These are phyloP conservation scores for Fraxinus anomala DNA, from an alignment of 257 asterid species.

Conservation along the genomic window DNA sequence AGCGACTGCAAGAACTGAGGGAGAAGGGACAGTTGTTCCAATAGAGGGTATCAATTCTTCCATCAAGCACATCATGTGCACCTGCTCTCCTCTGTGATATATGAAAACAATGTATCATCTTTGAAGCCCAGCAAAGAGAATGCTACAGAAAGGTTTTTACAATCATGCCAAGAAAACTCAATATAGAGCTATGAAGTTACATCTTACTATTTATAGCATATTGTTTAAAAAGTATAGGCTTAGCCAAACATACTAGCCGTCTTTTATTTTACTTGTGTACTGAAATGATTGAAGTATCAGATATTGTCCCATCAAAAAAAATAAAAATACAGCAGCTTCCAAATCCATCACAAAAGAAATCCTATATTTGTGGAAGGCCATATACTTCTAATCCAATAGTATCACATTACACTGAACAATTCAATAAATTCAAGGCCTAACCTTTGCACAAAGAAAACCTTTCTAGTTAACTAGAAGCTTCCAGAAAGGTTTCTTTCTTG, in stretches of 20 bases:
- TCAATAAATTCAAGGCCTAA: not conserved
- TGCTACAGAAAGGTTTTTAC: constrained; percentile 15
- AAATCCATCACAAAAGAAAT: not conserved
- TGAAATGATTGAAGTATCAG: not conserved
- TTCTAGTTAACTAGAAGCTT: not conserved
- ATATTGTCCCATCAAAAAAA: not conserved
- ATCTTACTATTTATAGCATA: constrained; percentile 5
- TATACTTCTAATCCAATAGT: not conserved
- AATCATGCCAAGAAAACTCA: constrained; percentile 21
- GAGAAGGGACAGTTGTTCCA: constrained; percentile 90
- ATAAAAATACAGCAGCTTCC: not conserved
- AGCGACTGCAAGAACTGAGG: constrained; percentile 85
- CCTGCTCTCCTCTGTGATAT: constrained; percentile 85
- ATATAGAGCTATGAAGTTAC: not conserved
- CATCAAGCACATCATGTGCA: constrained; percentile 69
- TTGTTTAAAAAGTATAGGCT: constrained; percentile 6
- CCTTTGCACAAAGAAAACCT: not conserved
- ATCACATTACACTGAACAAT: not conserved
- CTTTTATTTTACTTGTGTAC: not conserved
- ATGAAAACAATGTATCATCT: constrained; percentile 39
- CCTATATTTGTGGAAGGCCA: too few species aligned
- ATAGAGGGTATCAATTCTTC: constrained; percentile 93
- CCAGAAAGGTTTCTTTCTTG: not conserved
- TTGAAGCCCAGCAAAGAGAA: constrained; percentile 29
- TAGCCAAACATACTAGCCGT: not conserved